Evolutionary conservation across 805 yeast genomes (phyloP), one percentile per base, ranked within the genome.

Genomic region (Cyberlindnera euphorbiiphila): DNA sequence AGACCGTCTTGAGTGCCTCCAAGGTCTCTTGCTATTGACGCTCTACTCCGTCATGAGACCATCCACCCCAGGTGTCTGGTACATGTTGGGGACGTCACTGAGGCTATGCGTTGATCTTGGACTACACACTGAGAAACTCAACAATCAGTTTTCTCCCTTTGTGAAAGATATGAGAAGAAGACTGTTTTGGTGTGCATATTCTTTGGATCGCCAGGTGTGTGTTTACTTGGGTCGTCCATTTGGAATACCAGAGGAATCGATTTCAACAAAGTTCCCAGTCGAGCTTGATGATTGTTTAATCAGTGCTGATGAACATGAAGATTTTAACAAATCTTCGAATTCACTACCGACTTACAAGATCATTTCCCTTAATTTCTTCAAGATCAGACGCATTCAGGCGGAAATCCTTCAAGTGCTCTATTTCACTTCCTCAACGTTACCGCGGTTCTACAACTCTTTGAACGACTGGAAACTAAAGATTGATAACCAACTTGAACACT

Each of bases 61-160:
- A 0, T 80, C 91, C 1, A 75, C 76, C 11, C 95, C 96, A 0
- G 93, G 95, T 4, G 86, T 85, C n/a, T 88, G 97, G 97, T 85
- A 85, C 56, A 76, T 84, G 4, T 63, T 85, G 46, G 96, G 96
- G 0, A 75, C 85, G 2, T 88, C 91, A 0, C 60, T 86, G 34
- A 69, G 96, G 43, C 60, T 85, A 34, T 79, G 91, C 49, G 85
- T 87, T 20, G 96, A 88, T 59, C 59, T 88, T 42, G 96, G 95
- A 1, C 65, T 88, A 7, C 96, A 88, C 58, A 76, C 78, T 25
- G 96, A 87, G 51, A 62, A 61, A 36, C 44, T 61, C 26, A 59
- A 66, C 38, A 46, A 34, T 33, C 59, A 60, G 16, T 60, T 62
- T 37, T 78, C 78, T 44, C 73, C 82, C 0, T 78, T 72, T 50